These are phyloP conservation scores for Coelastrella sp. DNA, from an alignment of 139 green algal genomes.

Conservation along the genomic window DNA sequence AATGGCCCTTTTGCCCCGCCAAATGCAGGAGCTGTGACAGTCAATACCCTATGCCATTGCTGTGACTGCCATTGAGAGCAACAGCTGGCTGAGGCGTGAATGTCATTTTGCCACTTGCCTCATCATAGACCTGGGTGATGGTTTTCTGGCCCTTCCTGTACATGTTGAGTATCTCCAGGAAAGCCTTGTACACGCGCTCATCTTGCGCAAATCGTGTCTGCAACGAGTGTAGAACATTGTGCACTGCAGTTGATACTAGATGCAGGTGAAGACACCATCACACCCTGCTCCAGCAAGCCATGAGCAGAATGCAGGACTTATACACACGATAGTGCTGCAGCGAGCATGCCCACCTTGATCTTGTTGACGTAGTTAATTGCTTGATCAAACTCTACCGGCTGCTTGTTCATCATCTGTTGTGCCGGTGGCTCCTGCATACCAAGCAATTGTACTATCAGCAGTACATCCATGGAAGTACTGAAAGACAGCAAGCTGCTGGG, in stretches of 20 bases:
- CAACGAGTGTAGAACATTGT: not conserved
- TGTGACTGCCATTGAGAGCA: too few relatives aligned
- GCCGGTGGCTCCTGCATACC: conserved; percentile 29
- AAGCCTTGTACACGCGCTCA: conserved; percentile 99
- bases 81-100: too few relatives aligned
- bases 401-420: conserved; percentile 50
- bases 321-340: not conserved
- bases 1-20: too few relatives aligned
- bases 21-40: too few relatives aligned
- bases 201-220: conserved; percentile 91
- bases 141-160: conserved; percentile 98
- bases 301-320: not conserved
- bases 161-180: conserved; percentile 99
- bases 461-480: not conserved
- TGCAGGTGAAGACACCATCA: too few relatives aligned
- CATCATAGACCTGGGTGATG: conserved; percentile 96
- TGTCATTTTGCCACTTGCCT: conserved; percentile 82
- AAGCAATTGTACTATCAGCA: not conserved
- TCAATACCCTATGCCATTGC: too few relatives aligned
- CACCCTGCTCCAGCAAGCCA: too few relatives aligned
- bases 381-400: conserved; percentile 98
- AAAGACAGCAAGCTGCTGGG: not conserved
- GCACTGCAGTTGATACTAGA: not conserved
- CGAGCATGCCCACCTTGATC: conserved; percentile 92
- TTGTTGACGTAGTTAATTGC: conserved; percentile 99